These are phyloP conservation scores for Hemileccinum impolitum DNA, from an alignment of 768 basidiomycete genomes.

Conservation along the genomic window DNA sequence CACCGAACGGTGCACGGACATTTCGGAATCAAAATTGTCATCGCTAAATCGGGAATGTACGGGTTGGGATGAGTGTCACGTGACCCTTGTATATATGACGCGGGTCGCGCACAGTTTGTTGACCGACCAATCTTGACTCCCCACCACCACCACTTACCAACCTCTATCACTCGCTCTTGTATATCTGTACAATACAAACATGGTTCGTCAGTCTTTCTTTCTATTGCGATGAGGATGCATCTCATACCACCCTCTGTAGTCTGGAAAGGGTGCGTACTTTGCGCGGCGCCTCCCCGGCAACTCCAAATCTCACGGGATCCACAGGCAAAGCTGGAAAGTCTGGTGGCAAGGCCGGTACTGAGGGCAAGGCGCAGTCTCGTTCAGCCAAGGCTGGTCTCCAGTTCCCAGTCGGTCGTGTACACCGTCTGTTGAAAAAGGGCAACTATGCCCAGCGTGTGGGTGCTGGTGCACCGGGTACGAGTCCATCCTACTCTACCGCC, in stretches of 20 bases:
- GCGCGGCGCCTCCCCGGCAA: background rate
- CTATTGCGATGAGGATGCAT: background rate
- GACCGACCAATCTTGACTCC: constrained; percentile 28
- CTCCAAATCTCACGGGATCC: constrained; percentile 9
- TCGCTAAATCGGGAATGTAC: constrained; percentile 17
- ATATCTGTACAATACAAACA: constrained; percentile 22
- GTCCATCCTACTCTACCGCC: constrained; percentile 9
- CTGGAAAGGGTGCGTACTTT: constrained; percentile 29
- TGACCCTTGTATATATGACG: constrained; percentile 34
- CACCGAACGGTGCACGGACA: constrained; percentile 14
- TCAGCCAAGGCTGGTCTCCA: constrained; percentile 75
- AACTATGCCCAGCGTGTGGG: constrained; percentile 89
- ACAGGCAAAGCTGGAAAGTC: constrained; percentile 49
- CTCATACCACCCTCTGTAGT: constrained; percentile 17
- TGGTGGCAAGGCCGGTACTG: constrained; percentile 48
- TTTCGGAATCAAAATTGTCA: constrained; percentile 16
- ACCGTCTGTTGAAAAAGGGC: constrained; percentile 82
- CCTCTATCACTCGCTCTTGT: constrained; percentile 6
- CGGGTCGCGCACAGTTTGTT: constrained; percentile 31
- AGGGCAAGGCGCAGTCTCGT: constrained; percentile 61
- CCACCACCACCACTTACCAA: constrained; percentile 23
- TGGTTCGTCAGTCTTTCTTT: constrained; percentile 20
- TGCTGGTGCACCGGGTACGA: constrained; percentile 79
- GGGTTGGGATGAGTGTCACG: constrained; percentile 18
- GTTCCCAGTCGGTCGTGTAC: constrained; percentile 91